A percentile compares a stretch with the other conserved stretches of the same genome.
Evolutionary conservation across 345 rosid species (phyloP).

Genomic region (Hypericum androsaemum): DNA sequence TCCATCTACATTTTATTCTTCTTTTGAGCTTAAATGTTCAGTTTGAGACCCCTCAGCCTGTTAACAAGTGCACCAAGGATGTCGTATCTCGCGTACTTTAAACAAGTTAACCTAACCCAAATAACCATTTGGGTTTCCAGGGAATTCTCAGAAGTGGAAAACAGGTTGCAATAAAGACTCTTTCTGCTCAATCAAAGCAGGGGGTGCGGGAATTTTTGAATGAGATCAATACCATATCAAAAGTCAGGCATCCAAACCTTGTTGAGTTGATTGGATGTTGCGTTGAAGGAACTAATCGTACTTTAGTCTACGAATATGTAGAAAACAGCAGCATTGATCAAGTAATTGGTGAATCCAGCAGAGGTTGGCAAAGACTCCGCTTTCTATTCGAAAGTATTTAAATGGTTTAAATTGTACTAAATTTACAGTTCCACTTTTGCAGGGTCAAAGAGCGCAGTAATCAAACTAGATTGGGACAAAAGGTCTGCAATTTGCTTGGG

Average conservation of each 20-base stretch:
- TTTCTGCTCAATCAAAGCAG: slow-evolving; percentile 65
- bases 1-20: no score
- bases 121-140: slow-evolving; percentile 16
- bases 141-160: slow-evolving; percentile 51
- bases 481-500: slow-evolving; percentile 80
- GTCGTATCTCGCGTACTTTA: no score
- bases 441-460: slow-evolving; percentile 38
- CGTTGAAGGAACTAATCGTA: slow-evolving; percentile 44
- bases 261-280: slow-evolving; percentile 87
- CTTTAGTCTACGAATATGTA: slow-evolving; percentile 75
- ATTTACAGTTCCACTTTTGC: slow-evolving; percentile 10
- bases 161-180: slow-evolving; percentile 68
- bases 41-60: no score
- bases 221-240: slow-evolving; percentile 61
- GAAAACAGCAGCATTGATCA: slow-evolving; percentile 77
- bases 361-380: not conserved
- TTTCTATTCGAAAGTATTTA: no score
- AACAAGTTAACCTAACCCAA: no score
- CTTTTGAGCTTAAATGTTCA: no score
- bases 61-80: no score
- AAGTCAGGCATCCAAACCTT: slow-evolving; percentile 75
- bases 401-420: no score
- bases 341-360: slow-evolving; percentile 36
- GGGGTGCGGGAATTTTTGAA: slow-evolving; percentile 69
- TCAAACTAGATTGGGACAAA: slow-evolving; percentile 56